Evolutionary conservation across 2,329 filamentous ascomycete species (phyloP).

Genomic region (Cercospora zeina): DNA sequence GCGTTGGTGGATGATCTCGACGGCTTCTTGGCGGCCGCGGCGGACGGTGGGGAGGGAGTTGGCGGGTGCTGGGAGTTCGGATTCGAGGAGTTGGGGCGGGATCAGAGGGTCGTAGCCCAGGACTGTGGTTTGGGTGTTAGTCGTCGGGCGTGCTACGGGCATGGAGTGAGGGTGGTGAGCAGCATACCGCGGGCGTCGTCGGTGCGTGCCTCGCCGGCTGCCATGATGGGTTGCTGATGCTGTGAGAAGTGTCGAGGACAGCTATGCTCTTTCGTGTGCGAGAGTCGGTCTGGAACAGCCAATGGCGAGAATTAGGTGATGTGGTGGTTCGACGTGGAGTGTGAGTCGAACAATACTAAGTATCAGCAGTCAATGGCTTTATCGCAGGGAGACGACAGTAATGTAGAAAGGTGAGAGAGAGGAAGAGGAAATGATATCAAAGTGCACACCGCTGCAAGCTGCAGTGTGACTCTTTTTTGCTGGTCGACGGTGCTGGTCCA

Average conservation of each 20-base stretch:
- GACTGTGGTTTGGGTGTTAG: conserved; percentile 56
- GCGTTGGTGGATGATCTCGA: conserved; percentile 73
- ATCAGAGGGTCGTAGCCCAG: conserved; percentile 92
- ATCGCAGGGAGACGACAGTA: background rate
- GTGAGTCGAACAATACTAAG: background rate
- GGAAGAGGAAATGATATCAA: background rate
- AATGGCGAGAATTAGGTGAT: background rate
- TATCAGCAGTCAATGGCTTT: background rate
- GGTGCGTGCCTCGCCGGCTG: conserved; percentile 35
- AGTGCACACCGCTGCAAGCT: background rate
- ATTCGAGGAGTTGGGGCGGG: conserved; percentile 79
- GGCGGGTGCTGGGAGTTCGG: conserved; percentile 71
- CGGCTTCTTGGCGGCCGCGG: conserved; percentile 67
- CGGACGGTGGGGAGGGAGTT: conserved; percentile 67
- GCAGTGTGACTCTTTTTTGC: conserved; percentile 1
- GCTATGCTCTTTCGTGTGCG: background rate
- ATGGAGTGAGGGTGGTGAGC: conserved; percentile 11
- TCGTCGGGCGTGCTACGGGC: background rate
- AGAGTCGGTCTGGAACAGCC: background rate
- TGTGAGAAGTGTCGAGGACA: background rate
- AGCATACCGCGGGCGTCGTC: conserved; percentile 57
- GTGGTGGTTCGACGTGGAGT: background rate
- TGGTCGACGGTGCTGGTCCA: conserved; percentile 1
- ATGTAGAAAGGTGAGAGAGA: background rate
- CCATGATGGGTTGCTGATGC: conserved; percentile 17